Evolutionary conservation across 768 basidiomycete genomes (phyloP).

Genomic region (Leucocoprinus leucothites): DNA sequence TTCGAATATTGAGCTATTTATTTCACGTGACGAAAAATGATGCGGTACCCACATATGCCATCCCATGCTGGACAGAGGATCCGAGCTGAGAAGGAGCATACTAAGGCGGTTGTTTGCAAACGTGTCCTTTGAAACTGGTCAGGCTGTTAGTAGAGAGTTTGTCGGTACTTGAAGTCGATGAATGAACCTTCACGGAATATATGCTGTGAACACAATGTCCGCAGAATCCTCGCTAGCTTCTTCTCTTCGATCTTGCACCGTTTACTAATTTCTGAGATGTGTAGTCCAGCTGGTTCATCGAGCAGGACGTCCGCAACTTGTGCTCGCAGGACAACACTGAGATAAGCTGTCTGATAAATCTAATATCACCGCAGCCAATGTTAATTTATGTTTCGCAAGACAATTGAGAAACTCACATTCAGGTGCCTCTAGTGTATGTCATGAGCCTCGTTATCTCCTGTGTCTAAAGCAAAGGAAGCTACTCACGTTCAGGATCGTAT

Average conservation of each 20-base stretch:
- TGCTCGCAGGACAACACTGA: conserved; percentile 17
- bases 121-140: conserved; percentile 29
- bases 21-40: not conserved
- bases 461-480: not conserved
- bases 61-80: conserved; percentile 23
- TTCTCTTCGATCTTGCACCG: conserved; percentile 21
- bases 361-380: conserved; percentile 5
- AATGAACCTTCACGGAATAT: conserved; percentile 32
- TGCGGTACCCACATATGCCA: conserved; percentile 18
- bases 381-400: not conserved
- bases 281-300: conserved; percentile 26
- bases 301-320: conserved; percentile 28
- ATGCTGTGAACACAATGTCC: conserved; percentile 28
- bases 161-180: not conserved
- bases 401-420: conserved; percentile 7
- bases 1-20: not conserved
- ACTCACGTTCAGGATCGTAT: conserved; percentile 24
- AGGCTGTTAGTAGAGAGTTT: conserved; percentile 20
- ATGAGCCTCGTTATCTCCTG: not conserved
- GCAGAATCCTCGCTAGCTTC: conserved; percentile 31
- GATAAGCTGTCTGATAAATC: conserved; percentile 21
- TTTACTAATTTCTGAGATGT: conserved; percentile 21
- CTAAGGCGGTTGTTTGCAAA: conserved; percentile 42
- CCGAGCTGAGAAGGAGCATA: conserved; percentile 24
- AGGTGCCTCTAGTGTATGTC: conserved; percentile 6